Percentiles rank a stretch among this genome's conserved stretches.
phyloP scores from a whole-genome alignment of 2,329 filamentous ascomycete genomes.

The Fusarium tanahbumbuense region DNA sequence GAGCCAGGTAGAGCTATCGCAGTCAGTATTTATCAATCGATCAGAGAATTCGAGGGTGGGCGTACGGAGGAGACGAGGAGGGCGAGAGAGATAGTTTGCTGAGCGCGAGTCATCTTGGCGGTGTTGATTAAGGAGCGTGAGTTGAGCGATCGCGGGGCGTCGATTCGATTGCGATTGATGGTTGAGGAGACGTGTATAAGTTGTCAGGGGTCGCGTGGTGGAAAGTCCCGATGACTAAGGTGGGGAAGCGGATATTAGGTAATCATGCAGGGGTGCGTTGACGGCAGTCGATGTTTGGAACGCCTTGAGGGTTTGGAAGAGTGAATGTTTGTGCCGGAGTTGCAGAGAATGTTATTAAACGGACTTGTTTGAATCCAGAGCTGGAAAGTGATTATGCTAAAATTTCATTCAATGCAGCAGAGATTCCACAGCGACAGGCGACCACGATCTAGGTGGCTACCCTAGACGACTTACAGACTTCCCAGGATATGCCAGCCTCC shows the following conservation, averaged over 20 bases:
- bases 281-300: neutral
- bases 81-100: constrained; percentile 89
- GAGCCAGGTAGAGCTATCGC: constrained; percentile 85
- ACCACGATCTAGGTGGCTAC: too few species aligned
- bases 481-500: too few species aligned
- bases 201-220: constrained; percentile 44
- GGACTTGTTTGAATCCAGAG: too few species aligned
- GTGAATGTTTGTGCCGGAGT: neutral
- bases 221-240: constrained; percentile 34
- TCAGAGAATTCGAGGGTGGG: neutral
- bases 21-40: constrained; percentile 28
- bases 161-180: constrained; percentile 5
- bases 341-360: too few species aligned
- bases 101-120: constrained; percentile 87
- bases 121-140: constrained; percentile 18
- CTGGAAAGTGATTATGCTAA: too few species aligned
- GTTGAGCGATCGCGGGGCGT: constrained; percentile 2
- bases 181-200: constrained; percentile 47
- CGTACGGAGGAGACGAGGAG: constrained; percentile 89
- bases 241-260: constrained; percentile 4
- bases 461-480: too few species aligned
- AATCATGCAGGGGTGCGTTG: neutral
- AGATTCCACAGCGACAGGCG: too few species aligned
- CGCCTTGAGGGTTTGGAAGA: rapidly evolving
- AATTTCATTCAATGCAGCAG: too few species aligned